Evolutionary conservation across 2,329 filamentous ascomycete genomes (phyloP).

Genomic region (Ophiostoma himal-ulmi): DNA sequence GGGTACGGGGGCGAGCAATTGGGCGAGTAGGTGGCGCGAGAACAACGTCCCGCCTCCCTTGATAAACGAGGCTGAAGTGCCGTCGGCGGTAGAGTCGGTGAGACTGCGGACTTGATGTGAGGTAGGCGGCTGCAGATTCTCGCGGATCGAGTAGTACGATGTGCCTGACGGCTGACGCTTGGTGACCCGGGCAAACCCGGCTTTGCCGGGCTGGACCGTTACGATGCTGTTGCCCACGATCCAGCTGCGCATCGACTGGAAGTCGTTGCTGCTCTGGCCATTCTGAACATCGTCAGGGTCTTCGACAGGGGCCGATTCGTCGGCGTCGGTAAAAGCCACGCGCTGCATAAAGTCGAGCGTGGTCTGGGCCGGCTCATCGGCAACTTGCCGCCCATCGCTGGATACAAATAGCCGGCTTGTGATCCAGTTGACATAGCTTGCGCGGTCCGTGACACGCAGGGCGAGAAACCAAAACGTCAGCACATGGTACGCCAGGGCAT

Average conservation of each 20-base stretch:
- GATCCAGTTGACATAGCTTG: conserved; percentile 84
- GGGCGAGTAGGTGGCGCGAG: conserved; percentile 68
- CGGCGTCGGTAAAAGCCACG: conserved; percentile 76
- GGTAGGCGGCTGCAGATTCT: conserved; percentile 54
- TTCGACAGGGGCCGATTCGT: conserved; percentile 56
- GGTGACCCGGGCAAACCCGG: conserved; percentile 64
- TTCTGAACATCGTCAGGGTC: conserved; percentile 54
- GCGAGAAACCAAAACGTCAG: conserved; percentile 97
- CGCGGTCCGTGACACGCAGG: conserved; percentile 74
- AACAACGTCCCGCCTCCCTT: conserved; percentile 33
- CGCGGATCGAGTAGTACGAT: conserved; percentile 53
- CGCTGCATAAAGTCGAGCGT: conserved; percentile 94
- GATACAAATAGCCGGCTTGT: conserved; percentile 79
- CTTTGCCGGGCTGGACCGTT: conserved; percentile 63
- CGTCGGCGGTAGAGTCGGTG: background rate
- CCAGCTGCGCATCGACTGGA: conserved; percentile 56
- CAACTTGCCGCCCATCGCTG: conserved; percentile 61
- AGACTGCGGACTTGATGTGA: conserved; percentile 41
- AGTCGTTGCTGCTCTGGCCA: conserved; percentile 53
- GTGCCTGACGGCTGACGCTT: conserved; percentile 66
- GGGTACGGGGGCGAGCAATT: conserved; percentile 59
- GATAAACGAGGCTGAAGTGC: background rate
- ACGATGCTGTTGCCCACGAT: conserved; percentile 68
- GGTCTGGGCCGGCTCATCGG: conserved; percentile 89
- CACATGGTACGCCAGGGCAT: conserved; percentile 87